Evolutionary conservation across 768 basidiomycete genomes (phyloP).

Genomic region (Cystobasidiopsis lactophilus): DNA sequence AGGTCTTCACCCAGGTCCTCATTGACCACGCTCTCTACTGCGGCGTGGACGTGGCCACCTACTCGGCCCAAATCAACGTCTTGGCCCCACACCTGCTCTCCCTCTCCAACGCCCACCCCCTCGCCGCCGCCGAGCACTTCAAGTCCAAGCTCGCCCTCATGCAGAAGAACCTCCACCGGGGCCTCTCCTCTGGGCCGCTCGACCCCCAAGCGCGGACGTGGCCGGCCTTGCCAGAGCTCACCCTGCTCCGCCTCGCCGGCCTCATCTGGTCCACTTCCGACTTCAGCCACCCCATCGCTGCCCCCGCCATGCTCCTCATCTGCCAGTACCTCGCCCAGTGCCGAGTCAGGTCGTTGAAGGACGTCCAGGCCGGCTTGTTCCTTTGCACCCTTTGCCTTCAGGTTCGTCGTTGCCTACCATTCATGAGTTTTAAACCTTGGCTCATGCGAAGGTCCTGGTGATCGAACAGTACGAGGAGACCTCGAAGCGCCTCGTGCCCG

Average conservation of each 20-base stretch:
- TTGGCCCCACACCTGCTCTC: conserved; percentile 58
- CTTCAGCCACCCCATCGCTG: conserved; percentile 68
- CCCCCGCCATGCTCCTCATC: conserved; percentile 67
- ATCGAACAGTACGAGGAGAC: conserved; percentile 47
- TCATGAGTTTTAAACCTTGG: conserved; percentile 19
- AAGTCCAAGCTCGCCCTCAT: conserved; percentile 63
- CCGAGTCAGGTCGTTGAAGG: conserved; percentile 48
- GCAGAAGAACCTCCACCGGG: conserved; percentile 79
- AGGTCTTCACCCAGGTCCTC: conserved; percentile 55
- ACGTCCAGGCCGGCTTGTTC: conserved; percentile 71
- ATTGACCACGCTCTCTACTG: conserved; percentile 71
- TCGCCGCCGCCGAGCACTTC: conserved; percentile 54
- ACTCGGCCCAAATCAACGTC: conserved; percentile 34
- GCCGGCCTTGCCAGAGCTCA: conserved; percentile 64
- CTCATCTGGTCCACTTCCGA: conserved; percentile 84
- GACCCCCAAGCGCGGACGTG: conserved; percentile 51
- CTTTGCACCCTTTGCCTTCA: conserved; percentile 49
- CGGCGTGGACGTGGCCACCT: conserved; percentile 37
- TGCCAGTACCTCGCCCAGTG: conserved; percentile 72
- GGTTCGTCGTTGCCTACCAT: no score
- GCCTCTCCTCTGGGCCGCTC: conserved; percentile 47
- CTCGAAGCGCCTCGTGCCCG: conserved; percentile 72
- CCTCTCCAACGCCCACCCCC: conserved; percentile 58
- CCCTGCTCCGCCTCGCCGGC: conserved; percentile 57
- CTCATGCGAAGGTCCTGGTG: neutral